Evolutionary conservation across 1,284 basidiomycete genomes (phyloP).

Genomic region (Inonotus obliquus): DNA sequence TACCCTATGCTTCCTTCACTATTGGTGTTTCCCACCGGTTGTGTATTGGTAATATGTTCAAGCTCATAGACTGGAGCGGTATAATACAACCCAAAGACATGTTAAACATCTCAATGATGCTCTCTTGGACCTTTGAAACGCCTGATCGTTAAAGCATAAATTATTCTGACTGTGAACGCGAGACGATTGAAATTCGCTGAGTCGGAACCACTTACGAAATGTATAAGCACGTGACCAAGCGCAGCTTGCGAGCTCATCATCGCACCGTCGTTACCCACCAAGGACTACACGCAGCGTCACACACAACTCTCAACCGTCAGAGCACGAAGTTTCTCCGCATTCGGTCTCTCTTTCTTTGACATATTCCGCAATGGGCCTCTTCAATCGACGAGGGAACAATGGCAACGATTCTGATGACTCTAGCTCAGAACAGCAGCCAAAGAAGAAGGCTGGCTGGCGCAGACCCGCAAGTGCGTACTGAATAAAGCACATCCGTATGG

Average conservation of each 20-base stretch:
- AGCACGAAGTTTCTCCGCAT: not conserved
- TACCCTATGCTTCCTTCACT: slow-evolving; percentile 4
- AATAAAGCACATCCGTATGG: not conserved
- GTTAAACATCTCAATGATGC: no score
- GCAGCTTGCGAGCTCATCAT: not conserved
- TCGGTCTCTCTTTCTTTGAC: slow-evolving; percentile 17
- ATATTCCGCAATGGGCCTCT: slow-evolving; percentile 32
- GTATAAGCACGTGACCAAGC: not conserved
- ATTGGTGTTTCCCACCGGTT: not conserved
- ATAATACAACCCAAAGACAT: not conserved
- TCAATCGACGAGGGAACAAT: slow-evolving; percentile 30
- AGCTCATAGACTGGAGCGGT: not conserved
- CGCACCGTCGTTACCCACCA: slow-evolving; percentile 4
- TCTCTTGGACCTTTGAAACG: no score
- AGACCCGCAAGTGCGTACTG: slow-evolving; percentile 77
- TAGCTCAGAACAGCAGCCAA: slow-evolving; percentile 40
- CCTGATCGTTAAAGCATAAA: no score
- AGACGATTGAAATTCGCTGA: not conserved
- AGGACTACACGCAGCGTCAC: not conserved
- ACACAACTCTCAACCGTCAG: not conserved
- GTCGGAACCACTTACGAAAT: not conserved
- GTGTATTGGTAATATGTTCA: slow-evolving; percentile 1
- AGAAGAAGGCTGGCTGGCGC: slow-evolving; percentile 85
- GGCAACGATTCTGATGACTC: slow-evolving; percentile 16
- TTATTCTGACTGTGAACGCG: no score